phyloP scores from a whole-genome alignment of 495 filamentous ascomycete species.

The Penicillium cataractarum region DNA sequence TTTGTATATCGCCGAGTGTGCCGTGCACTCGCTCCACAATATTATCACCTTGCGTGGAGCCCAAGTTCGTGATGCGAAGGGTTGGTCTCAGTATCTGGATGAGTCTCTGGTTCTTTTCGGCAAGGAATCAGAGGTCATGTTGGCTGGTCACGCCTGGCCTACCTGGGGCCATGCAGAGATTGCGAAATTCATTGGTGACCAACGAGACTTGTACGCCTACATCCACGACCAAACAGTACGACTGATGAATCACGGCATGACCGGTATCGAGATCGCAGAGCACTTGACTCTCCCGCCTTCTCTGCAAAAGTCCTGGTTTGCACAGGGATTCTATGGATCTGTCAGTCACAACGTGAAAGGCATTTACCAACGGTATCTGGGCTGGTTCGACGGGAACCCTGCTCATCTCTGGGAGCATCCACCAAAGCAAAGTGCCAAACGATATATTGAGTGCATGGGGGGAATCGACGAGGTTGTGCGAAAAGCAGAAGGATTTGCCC shows the following conservation, averaged over 20 bases:
- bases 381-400: constrained; percentile 44
- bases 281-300: constrained; percentile 29
- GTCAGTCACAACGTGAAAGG: constrained; percentile 45
- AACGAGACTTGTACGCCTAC: constrained; percentile 42
- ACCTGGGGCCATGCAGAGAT: constrained; percentile 31
- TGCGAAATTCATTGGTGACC: constrained; percentile 20
- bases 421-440: constrained; percentile 26
- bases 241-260: constrained; percentile 33
- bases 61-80: constrained; percentile 25
- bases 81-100: constrained; percentile 27
- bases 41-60: constrained; percentile 32
- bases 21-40: constrained; percentile 31
- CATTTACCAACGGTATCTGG: constrained; percentile 44
- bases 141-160: constrained; percentile 35
- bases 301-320: constrained; percentile 26
- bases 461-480: constrained; percentile 26
- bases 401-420: constrained; percentile 42
- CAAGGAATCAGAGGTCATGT: constrained; percentile 21
- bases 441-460: constrained; percentile 34
- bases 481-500: constrained; percentile 20
- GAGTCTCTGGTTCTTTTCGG: constrained; percentile 27
- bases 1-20: constrained; percentile 29
- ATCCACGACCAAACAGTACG: constrained; percentile 41
- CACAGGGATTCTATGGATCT: constrained; percentile 41
- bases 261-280: constrained; percentile 41